phyloP scores from a whole-genome alignment of 805 yeast species.

The Teunomyces gatunensis region DNA sequence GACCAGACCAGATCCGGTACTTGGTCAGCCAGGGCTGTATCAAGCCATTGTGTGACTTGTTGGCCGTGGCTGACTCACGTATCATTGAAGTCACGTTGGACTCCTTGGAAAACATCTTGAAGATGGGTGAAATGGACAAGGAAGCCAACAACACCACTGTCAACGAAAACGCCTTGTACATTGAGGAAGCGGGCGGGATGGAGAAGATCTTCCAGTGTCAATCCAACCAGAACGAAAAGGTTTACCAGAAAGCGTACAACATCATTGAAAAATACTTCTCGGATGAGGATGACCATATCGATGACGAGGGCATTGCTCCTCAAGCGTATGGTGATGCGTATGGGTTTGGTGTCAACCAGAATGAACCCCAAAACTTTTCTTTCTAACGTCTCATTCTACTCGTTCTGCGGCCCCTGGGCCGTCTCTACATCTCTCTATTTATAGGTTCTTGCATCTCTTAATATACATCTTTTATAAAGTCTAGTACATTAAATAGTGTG shows the following conservation, averaged over 20 bases:
- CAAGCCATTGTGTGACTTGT: conserved; percentile 92
- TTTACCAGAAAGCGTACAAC: conserved; percentile 85
- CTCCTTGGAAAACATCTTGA: conserved; percentile 88
- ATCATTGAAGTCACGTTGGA: conserved; percentile 94
- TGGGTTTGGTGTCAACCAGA: conserved; percentile 75
- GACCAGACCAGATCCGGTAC: conserved; percentile 91
- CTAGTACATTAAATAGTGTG: background rate
- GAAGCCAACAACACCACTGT: conserved; percentile 66
- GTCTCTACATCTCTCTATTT: conserved; percentile 3
- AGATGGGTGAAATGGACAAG: conserved; percentile 91
- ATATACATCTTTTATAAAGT: conserved; percentile 7
- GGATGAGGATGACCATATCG: conserved; percentile 71
- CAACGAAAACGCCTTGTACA: conserved; percentile 85
- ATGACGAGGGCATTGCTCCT: conserved; percentile 68
- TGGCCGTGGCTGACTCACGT: conserved; percentile 83
- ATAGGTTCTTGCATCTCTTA: conserved; percentile 8
- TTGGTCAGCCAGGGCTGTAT: conserved; percentile 94
- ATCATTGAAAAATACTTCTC: conserved; percentile 90
- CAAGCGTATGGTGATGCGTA: conserved; percentile 78
- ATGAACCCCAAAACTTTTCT: conserved; percentile 50
- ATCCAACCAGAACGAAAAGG: conserved; percentile 84
- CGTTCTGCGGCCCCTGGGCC: background rate
- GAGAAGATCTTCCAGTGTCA: conserved; percentile 94
- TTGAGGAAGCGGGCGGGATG: conserved; percentile 98
- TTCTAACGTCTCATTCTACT: conserved; percentile 24